Conservation (phyloP, 768 basidiomycete species). For the Pseudohyphozyma bogoriensis region DNA sequence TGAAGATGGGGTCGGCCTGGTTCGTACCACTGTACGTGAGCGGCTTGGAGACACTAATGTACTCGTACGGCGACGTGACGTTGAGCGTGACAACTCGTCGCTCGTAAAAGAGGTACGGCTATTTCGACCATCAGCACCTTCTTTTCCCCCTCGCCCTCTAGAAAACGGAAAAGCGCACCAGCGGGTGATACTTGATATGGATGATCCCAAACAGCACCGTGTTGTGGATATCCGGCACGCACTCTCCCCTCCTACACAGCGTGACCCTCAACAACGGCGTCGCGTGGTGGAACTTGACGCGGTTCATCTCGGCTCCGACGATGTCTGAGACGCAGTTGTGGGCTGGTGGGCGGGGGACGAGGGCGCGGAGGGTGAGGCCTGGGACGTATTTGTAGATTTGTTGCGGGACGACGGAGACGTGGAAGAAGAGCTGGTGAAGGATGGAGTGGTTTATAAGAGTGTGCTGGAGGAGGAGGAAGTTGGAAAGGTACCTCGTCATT, state of each 20-base stretch:
- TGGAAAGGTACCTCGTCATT: constrained; percentile 10
- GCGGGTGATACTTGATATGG: constrained; percentile 20
- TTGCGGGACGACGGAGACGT: constrained; percentile 18
- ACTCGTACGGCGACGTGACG: constrained; percentile 20
- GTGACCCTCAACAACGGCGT: constrained; percentile 16
- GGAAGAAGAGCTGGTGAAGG: constrained; percentile 15
- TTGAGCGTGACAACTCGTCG: constrained; percentile 19
- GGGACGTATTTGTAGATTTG: constrained; percentile 17
- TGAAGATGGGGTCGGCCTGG: constrained; percentile 25
- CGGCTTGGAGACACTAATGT: constrained; percentile 15
- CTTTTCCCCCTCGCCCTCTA: no score
- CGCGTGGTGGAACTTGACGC: constrained; percentile 18
- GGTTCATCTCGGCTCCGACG: constrained; percentile 15
- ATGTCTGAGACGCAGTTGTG: constrained; percentile 22
- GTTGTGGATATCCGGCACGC: constrained; percentile 18
- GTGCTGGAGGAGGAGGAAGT: background rate
- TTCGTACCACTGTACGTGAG: constrained; percentile 16
- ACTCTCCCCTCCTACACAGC: constrained; percentile 19
- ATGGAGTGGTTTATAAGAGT: background rate
- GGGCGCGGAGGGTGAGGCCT: constrained; percentile 9
- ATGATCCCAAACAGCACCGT: constrained; percentile 19
- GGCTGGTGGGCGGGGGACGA: constrained; percentile 7
- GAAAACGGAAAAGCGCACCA: background rate
- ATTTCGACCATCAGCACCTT: no score
- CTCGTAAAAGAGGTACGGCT: constrained; percentile 19